phyloP scores from a whole-genome alignment of 179 eudicot species.

The Heliamphora pulchella region DNA sequence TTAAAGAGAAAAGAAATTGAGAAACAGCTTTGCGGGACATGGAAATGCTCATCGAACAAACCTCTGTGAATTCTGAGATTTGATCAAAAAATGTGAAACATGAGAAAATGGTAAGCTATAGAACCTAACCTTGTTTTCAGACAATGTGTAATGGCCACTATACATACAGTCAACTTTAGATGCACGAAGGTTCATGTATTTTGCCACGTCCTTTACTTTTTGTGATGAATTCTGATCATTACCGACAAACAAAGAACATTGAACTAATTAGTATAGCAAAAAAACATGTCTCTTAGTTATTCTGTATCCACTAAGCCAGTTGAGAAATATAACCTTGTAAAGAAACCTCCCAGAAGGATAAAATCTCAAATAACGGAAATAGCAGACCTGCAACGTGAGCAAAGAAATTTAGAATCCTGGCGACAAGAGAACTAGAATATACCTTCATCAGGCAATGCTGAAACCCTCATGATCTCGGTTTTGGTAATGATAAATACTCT shows the following conservation, averaged over 20 bases:
- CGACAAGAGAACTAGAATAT: background rate
- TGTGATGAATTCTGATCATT: conserved; percentile 72
- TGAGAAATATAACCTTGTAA: conserved; percentile 54
- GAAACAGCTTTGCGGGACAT: background rate
- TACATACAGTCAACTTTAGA: conserved; percentile 54
- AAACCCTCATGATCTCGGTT: background rate
- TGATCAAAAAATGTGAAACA: background rate
- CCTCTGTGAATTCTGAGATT: background rate
- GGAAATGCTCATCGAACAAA: background rate
- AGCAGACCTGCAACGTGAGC: conserved; percentile 66
- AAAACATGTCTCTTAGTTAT: background rate
- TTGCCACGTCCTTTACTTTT: conserved; percentile 76
- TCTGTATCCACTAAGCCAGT: conserved; percentile 1
- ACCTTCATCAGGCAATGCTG: background rate
- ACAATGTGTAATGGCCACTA: conserved; percentile 74
- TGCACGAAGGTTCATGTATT: conserved; percentile 62
- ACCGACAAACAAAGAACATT: conserved; percentile 13
- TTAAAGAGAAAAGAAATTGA: background rate
- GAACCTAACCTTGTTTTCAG: conserved; percentile 64
- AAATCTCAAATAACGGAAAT: conserved; percentile 82
- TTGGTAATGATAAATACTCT: background rate
- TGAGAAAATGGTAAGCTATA: conserved; percentile 3
- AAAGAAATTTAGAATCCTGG: conserved; percentile 12
- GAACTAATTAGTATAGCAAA: conserved; percentile 5
- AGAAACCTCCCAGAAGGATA: conserved; percentile 88